Evolutionary conservation across 2,329 filamentous ascomycete species (phyloP), one percentile per base, ranked within the genome.

Genomic region (Phialophora macrospora): DNA sequence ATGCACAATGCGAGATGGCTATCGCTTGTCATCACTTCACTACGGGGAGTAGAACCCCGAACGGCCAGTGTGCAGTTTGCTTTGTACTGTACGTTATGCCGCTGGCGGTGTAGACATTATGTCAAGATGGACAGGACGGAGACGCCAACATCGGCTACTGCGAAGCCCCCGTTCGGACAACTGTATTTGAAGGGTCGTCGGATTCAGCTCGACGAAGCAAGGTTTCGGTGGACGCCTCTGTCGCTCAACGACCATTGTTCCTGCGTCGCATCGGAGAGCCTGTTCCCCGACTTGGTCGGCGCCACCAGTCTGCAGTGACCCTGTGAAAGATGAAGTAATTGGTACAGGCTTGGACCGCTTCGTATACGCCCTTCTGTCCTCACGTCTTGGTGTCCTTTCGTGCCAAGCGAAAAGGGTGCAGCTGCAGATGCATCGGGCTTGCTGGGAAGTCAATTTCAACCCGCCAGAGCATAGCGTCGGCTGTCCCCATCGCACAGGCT

Each of bases 261-360:
- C 52, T 55, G 52, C 52, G 17, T 55, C 52, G 52, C 52, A 34
- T 55, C 52, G 52, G 52, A 55, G 24, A 11, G 14, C 34, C 14
- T 11, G 28, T 32, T 55, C 52, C 52, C 24, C 28, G 52, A 55
- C 14, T n/a, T 12, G 52, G 11, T 55, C 28, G 52, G 22, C 14
- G 51, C 51, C 20, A 28, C 12, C 1, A 20, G 51, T 54, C 24
- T 52, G 12, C 20, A 28, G 49, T 20, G 26, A 55, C 22, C 51
- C 26, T 24, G 22, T 32, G 51, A 30, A 32, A 32, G 6, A 44
- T 17, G 17, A 55, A 55, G 52, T 34, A 9, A 9, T 12, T 9
- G 32, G 32, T 34, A 12, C 9, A 12, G 26, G 20, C 24, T 51
- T 28, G 22, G 24, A 26, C 17, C 20, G 24, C 17, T 51, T 9